Base-by-base conservation (phyloP, 2,329 filamentous ascomycete species). In the Paracoccidioides brasiliensis region DNA sequence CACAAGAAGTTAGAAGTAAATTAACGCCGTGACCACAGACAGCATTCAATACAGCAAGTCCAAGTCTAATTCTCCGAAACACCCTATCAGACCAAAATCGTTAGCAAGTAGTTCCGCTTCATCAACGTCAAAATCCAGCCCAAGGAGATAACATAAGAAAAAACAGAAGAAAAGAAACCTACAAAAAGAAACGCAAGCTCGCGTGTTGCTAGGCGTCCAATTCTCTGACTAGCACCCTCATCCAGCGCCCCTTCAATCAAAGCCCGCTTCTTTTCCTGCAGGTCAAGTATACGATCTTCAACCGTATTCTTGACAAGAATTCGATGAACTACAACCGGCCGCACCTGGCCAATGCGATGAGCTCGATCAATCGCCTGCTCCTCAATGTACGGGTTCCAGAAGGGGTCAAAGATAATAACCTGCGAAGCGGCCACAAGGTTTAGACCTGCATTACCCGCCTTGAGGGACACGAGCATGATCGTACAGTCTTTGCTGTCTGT, bases 381-480 rank as follows among this genome's bases (percentile, higher is more conserved):
- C 71, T 95, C 90, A 51, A 94, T 86, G 66, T 86, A 95, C 0
- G 90, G 90, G 60, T 95, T 96, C 88, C 89, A 95, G 73, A 94
- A 95, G 0, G 90, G 90, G 66, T 95, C 90, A 66, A 95, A 82
- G 60, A 95, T 86, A 68, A 96, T 88, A 61, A 95, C 88, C 60
- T 89, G 85, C 1, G 84, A 88, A 0, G 90, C 90, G 15, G 83
- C 81, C 42, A 86, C 88, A 28, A 96, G 78, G 65, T 96, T 96
- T 48, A 96, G 79, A 1, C 90, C 90, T 0, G 90, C 83, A 63
- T 91, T 91, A 38, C 88, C 88, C 1, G 88, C 87, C 63, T 88
- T 88, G 51, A 91, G 75, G 1, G 85, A 90, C 2, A 90, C 80
- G 3, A 93, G 76, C 78, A 93, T 86, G 65, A 91, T 77, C 58